These are phyloP conservation scores for Solanum lignicaule DNA, from an alignment of 257 asterid species.

Conservation along the genomic window DNA sequence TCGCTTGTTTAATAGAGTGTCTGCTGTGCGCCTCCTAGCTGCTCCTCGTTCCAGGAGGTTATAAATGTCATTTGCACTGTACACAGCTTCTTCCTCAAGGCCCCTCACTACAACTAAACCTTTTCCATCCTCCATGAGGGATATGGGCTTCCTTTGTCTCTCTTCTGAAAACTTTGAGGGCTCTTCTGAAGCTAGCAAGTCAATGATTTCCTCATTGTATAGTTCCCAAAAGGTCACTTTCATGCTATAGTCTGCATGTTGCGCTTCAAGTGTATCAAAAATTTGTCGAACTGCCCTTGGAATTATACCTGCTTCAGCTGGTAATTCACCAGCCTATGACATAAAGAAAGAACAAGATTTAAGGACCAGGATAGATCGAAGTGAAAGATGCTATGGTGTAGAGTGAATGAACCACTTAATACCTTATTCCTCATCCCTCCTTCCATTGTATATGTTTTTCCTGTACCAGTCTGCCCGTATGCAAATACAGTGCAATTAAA, in stretches of 20 bases:
- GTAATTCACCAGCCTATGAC: constrained; percentile 67
- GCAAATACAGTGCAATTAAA: constrained; percentile 82
- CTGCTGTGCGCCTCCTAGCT: constrained; percentile 70
- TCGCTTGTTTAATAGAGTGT: constrained; percentile 64
- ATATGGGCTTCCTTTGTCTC: constrained; percentile 42
- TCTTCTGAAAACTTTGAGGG: constrained; percentile 39
- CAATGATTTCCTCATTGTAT: constrained; percentile 73
- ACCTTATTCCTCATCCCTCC: constrained; percentile 82
- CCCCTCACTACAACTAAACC: constrained; percentile 72
- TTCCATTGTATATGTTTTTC: constrained; percentile 78
- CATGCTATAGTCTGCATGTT: constrained; percentile 69
- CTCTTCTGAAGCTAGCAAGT: constrained; percentile 61
- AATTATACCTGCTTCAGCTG: constrained; percentile 76
- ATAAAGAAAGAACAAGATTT: not conserved
- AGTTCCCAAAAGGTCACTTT: constrained; percentile 82
- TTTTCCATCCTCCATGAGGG: constrained; percentile 79
- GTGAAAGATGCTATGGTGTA: not conserved
- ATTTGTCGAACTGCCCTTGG: constrained; percentile 83
- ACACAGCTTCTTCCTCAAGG: constrained; percentile 82
- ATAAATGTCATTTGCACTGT: constrained; percentile 72
- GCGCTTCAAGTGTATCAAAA: constrained; percentile 75
- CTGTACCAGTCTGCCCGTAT: constrained; percentile 81
- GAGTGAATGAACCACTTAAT: not conserved
- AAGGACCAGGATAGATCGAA: not conserved
- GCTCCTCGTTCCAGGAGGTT: constrained; percentile 78